phyloP scores from a whole-genome alignment of 331 rosid genomes.

The Stylosanthes scabra region DNA sequence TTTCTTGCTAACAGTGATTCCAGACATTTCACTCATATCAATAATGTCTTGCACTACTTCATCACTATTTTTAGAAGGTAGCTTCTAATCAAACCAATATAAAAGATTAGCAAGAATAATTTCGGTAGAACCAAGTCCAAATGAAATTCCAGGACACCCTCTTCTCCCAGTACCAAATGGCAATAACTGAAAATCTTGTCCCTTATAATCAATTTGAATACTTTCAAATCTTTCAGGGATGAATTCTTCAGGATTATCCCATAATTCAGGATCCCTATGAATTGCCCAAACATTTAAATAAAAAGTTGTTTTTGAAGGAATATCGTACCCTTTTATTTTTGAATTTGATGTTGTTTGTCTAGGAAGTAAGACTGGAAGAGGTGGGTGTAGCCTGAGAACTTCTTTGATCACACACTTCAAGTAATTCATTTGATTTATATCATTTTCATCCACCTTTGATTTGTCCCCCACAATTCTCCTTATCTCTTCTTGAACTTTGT shows the following conservation, averaged over 20 bases:
- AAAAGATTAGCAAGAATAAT: slow-evolving; percentile 41
- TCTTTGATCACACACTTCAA: slow-evolving; percentile 26
- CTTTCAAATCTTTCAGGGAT: slow-evolving; percentile 46
- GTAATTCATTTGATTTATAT: slow-evolving; percentile 16
- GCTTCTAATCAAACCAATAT: neutral
- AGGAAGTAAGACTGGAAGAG: slow-evolving; percentile 42
- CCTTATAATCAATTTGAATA: slow-evolving; percentile 30
- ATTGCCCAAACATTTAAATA: slow-evolving; percentile 50
- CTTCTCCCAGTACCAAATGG: slow-evolving; percentile 67
- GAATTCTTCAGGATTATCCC: slow-evolving; percentile 51
- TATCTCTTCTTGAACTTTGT: slow-evolving; percentile 22
- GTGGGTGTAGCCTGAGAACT: slow-evolving; percentile 38
- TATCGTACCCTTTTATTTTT: slow-evolving; percentile 37
- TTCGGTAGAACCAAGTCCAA: slow-evolving; percentile 36
- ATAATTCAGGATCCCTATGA: slow-evolving; percentile 42
- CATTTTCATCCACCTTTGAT: neutral
- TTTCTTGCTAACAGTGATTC: slow-evolving; percentile 18
- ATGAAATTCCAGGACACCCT: slow-evolving; percentile 52
- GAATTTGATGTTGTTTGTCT: slow-evolving; percentile 31
- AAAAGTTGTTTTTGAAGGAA: slow-evolving; percentile 40
- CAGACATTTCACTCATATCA: slow-evolving; percentile 59
- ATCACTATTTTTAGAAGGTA: neutral
- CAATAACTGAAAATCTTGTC: slow-evolving; percentile 43
- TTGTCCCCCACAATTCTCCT: slow-evolving; percentile 8
- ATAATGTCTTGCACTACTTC: too few species aligned